Evolutionary conservation across 805 yeast species (phyloP).

Genomic region (Saccharomycopsis oosterbeekiorum): DNA sequence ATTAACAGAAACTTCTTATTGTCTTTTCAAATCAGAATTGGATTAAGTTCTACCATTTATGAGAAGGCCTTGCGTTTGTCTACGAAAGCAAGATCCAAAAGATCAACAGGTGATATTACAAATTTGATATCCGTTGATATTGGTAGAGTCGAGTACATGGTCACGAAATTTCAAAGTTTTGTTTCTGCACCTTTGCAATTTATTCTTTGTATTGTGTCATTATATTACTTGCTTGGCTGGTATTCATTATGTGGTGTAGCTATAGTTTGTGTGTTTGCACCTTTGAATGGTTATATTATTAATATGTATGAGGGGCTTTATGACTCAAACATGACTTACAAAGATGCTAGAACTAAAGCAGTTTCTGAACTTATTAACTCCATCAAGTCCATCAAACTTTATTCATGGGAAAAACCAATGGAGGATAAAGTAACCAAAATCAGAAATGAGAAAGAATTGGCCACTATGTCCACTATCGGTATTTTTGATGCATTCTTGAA

Average conservation of each 20-base stretch:
- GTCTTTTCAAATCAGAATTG: conserved; percentile 50
- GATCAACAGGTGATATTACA: conserved; percentile 70
- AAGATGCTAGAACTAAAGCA: conserved; percentile 48
- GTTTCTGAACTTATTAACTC: conserved; percentile 51
- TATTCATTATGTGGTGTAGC: conserved; percentile 50
- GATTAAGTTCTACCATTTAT: conserved; percentile 59
- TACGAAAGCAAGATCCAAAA: conserved; percentile 46
- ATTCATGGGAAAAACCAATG: conserved; percentile 66
- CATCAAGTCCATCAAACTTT: conserved; percentile 55
- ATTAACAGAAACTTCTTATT: conserved; percentile 47
- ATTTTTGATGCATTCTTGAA: conserved; percentile 35
- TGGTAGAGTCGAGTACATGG: conserved; percentile 47
- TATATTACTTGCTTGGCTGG: conserved; percentile 46
- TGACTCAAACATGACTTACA: conserved; percentile 50
- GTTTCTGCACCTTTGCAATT: conserved; percentile 53
- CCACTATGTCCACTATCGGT: conserved; percentile 40
- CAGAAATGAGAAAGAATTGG: conserved; percentile 50
- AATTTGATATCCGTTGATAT: conserved; percentile 76
- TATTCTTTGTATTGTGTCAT: conserved; percentile 41
- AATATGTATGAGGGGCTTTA: conserved; percentile 35
- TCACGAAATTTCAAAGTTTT: conserved; percentile 43
- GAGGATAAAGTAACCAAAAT: conserved; percentile 38
- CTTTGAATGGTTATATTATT: conserved; percentile 42
- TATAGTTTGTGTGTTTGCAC: conserved; percentile 46
- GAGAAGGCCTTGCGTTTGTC: conserved; percentile 64